Conservation (phyloP, 306 rosid genomes). For the Abrus pulchellus region DNA sequence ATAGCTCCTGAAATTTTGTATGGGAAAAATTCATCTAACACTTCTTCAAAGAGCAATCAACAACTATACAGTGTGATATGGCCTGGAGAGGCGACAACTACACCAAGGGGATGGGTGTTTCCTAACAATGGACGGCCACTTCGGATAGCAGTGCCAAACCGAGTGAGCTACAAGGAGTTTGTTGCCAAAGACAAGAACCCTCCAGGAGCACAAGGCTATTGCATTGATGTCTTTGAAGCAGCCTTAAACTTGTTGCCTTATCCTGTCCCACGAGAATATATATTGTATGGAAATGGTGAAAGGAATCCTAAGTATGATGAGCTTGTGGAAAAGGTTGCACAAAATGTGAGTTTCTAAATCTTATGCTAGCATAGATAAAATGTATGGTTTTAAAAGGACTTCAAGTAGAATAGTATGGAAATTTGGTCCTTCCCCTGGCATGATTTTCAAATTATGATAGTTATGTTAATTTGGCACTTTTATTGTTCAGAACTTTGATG, state of each 20-base stretch:
- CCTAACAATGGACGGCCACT: slow-evolving; percentile 90
- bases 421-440: not conserved
- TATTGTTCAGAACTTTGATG: slow-evolving; percentile 74
- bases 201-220: slow-evolving; percentile 77
- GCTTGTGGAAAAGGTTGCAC: slow-evolving; percentile 66
- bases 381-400: slow-evolving; percentile 22
- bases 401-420: slow-evolving; percentile 2
- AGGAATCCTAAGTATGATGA: slow-evolving; percentile 64
- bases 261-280: slow-evolving; percentile 73
- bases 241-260: slow-evolving; percentile 81
- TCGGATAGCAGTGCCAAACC: slow-evolving; percentile 80
- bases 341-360: slow-evolving; percentile 71
- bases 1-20: slow-evolving; percentile 67
- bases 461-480: slow-evolving; percentile 39
- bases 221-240: slow-evolving; percentile 88
- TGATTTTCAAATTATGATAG: slow-evolving; percentile 35
- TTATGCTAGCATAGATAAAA: not conserved
- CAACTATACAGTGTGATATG: slow-evolving; percentile 68
- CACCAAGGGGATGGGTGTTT: slow-evolving; percentile 91
- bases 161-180: slow-evolving; percentile 72
- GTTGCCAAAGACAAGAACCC: slow-evolving; percentile 68
- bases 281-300: slow-evolving; percentile 73
- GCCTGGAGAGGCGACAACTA: slow-evolving; percentile 73
- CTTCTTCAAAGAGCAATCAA: slow-evolving; percentile 53
- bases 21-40: slow-evolving; percentile 52